phyloP scores from a whole-genome alignment of 2,329 filamentous ascomycete genomes.

The Neurospora sp. region DNA sequence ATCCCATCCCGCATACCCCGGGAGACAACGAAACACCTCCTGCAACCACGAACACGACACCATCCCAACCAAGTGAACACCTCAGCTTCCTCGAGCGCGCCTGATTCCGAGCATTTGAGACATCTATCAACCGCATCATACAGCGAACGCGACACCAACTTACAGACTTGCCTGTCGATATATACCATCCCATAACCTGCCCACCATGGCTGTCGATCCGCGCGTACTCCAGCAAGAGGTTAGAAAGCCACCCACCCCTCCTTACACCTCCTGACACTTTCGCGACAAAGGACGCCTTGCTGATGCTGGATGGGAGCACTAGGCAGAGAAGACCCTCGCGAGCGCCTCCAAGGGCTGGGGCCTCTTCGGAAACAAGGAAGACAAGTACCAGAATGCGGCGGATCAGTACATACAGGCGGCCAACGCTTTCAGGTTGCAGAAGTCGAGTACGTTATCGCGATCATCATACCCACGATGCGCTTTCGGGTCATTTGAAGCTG shows the following conservation, averaged over 20 bases:
- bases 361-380: conserved; percentile 76
- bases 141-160: neutral
- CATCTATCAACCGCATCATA: neutral
- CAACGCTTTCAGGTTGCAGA: conserved; percentile 84
- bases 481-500: neutral
- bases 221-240: conserved; percentile 20
- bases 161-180: neutral
- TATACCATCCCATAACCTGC: neutral
- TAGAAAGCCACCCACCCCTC: conserved; percentile 1
- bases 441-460: conserved; percentile 50
- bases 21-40: neutral
- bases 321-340: conserved; percentile 74
- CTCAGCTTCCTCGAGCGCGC: neutral
- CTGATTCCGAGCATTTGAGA: neutral
- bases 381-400: conserved; percentile 84
- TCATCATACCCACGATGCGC: neutral
- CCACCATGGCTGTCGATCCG: conserved; percentile 19
- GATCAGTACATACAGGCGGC: conserved; percentile 82
- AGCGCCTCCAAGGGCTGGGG: conserved; percentile 73
- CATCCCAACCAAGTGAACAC: neutral
- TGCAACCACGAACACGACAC: neutral
- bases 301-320: conserved; percentile 28
- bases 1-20: neutral
- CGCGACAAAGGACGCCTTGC: conserved; percentile 2
- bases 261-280: neutral